These are phyloP conservation scores for Vinca minor DNA, from an alignment of 257 asterid genomes.

Conservation along the genomic window DNA sequence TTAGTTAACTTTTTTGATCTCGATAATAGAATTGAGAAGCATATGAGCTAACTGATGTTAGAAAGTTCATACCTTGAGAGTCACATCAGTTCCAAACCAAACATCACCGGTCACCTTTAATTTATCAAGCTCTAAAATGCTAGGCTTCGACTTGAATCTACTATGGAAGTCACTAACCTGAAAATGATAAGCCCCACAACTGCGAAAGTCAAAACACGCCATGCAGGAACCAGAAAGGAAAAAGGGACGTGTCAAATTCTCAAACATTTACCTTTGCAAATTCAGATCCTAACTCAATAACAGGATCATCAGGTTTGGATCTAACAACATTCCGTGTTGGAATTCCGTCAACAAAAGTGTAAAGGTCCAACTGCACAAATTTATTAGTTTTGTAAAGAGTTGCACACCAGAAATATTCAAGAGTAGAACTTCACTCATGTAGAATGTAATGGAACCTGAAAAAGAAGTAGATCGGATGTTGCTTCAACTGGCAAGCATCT, in stretches of 20 bases:
- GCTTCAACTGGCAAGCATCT: conserved; percentile 68
- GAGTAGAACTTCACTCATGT: background rate
- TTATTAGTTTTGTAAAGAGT: conserved; percentile 8
- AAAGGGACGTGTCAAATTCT: conserved; percentile 10
- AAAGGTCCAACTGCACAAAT: conserved; percentile 66
- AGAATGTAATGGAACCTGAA: conserved; percentile 43
- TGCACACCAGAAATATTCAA: conserved; percentile 8
- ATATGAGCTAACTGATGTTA: background rate
- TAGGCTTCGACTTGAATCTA: conserved; percentile 80
- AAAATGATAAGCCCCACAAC: conserved; percentile 12
- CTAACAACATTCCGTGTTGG: conserved; percentile 56
- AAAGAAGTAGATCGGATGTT: conserved; percentile 71
- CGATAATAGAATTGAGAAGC: background rate
- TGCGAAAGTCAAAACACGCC: conserved; percentile 10
- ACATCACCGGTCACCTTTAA: conserved; percentile 86
- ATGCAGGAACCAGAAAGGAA: conserved; percentile 3
- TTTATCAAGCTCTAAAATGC: conserved; percentile 65
- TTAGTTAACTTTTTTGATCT: background rate
- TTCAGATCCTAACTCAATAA: conserved; percentile 64
- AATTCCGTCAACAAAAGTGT: conserved; percentile 50
- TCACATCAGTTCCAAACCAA: conserved; percentile 65
- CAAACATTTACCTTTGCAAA: conserved; percentile 47
- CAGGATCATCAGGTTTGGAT: conserved; percentile 58
- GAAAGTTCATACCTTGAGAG: conserved; percentile 56
- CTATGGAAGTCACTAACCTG: conserved; percentile 55